phyloP scores from a whole-genome alignment of 1,139 yeast genomes.

The Blastobotrys malaysiensis region DNA sequence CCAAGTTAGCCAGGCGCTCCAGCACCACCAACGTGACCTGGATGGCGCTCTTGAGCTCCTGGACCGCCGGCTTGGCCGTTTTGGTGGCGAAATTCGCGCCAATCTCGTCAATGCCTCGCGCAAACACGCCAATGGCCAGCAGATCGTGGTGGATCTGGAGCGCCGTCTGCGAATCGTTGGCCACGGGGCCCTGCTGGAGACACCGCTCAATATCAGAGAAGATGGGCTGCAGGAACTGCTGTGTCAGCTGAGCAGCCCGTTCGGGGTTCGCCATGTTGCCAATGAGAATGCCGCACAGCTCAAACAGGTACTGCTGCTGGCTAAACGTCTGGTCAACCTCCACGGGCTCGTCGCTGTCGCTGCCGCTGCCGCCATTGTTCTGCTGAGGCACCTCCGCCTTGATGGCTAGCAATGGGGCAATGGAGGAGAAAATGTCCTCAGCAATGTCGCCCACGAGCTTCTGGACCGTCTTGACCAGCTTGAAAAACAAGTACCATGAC shows the following conservation, averaged over 20 bases:
- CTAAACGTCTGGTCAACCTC: constrained; percentile 53
- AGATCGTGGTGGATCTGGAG: constrained; percentile 81
- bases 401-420: constrained; percentile 49
- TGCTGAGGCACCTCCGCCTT: constrained; percentile 49
- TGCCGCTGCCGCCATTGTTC: constrained; percentile 25
- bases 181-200: constrained; percentile 18
- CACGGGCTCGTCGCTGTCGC: constrained; percentile 38
- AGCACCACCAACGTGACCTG: constrained; percentile 80
- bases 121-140: constrained; percentile 85
- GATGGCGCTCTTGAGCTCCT: constrained; percentile 64
- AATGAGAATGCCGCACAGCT: constrained; percentile 39
- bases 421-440: constrained; percentile 45
- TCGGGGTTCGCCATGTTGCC: constrained; percentile 36
- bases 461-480: constrained; percentile 73
- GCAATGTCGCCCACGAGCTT: constrained; percentile 50
- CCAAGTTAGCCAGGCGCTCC: constrained; percentile 64
- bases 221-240: constrained; percentile 65
- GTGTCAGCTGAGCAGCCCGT: constrained; percentile 23
- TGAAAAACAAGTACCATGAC: constrained; percentile 84
- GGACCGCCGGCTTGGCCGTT: constrained; percentile 30
- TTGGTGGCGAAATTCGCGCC: constrained; percentile 13
- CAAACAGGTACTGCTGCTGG: constrained; percentile 77
- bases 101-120: constrained; percentile 65
- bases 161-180: constrained; percentile 44
- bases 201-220: constrained; percentile 66